Evolutionary conservation across 169 alveolate species (phyloP).

Genomic region (Cryptosporidium ryanae): DNA sequence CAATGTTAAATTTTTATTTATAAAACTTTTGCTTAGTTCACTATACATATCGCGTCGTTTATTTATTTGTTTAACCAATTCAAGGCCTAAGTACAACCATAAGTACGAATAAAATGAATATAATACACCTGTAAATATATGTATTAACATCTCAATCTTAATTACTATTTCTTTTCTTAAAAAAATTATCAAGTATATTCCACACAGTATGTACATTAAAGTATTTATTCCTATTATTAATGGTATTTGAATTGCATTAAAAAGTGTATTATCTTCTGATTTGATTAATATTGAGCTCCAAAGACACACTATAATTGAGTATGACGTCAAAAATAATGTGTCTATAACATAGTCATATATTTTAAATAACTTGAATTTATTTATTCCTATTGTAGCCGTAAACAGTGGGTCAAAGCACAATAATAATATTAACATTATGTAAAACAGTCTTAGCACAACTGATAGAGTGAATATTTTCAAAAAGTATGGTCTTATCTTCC

Average conservation of each 20-base stretch:
- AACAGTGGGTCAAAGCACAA: slow-evolving; percentile 10
- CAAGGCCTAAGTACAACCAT: slow-evolving; percentile 36
- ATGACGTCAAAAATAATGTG: slow-evolving; percentile 27
- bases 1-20: not conserved
- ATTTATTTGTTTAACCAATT: slow-evolving; percentile 16
- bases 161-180: not conserved
- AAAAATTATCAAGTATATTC: not conserved
- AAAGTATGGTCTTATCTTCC: slow-evolving; percentile 55
- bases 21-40: slow-evolving; percentile 11
- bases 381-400: not conserved
- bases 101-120: slow-evolving; percentile 1
- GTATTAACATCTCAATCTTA: not conserved
- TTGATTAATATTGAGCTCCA: slow-evolving; percentile 37
- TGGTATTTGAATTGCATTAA: not conserved
- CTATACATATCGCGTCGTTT: slow-evolving; percentile 28
- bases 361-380: not conserved
- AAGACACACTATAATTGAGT: slow-evolving; percentile 28
- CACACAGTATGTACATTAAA: not conserved
- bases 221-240: not conserved
- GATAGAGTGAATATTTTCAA: slow-evolving; percentile 16
- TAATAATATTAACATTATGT: slow-evolving; percentile 6
- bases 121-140: slow-evolving; percentile 1
- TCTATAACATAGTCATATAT: slow-evolving; percentile 18
- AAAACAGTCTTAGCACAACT: slow-evolving; percentile 28
- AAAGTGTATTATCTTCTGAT: not conserved